Base-by-base conservation (phyloP, 2,329 filamentous ascomycete species). In the Paecilomyces niveus region DNA sequence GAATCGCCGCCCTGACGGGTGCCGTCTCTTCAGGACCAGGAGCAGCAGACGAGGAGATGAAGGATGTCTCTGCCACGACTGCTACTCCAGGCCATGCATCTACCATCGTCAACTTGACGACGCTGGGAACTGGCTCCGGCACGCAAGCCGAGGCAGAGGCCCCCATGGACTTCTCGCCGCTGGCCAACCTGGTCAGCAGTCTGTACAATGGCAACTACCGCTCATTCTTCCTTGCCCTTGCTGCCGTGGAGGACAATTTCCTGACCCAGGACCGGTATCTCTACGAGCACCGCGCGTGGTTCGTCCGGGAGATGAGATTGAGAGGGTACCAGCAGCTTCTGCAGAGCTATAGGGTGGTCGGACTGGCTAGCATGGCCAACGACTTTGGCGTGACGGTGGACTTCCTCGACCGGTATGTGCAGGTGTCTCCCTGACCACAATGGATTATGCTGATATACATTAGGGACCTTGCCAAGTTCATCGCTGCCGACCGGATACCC, bases 321-420 rank as follows among this genome's bases (percentile, higher is more conserved):
- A 88, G 93, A 59, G 93, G 91, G 35, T 99, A 99, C 79, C 91
- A 96, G 76, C 94, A 99, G 80, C 85, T 99, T 49, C 84, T 99
- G 51, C 94, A 97, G 80, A 96, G 91, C 72, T 99, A 99, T 79
- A 89, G 93, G 54, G 91, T 99, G 10, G 94, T 99, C 35, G 92
- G 93, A n/a, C 82, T 99, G 64, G 89, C 91, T 75, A 96, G 90
- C 78, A 99, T 99, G 93, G 94, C 94, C 21, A 89, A 86, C 64
- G 93, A 96, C 74, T 99, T 99, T 79, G 94, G 94, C 57, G 93
- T 99, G 61, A 94, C 90, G 2, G 90, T 99, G 15, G 93, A 97
- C 74, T 99, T 93, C 78, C 81, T 99, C 64, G 94, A 99, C 77
- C 89, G 88, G 90, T 94, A 83, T 72, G 87, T 64, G 29, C 8